Percentiles rank a stretch among this genome's conserved stretches.
phyloP scores from a whole-genome alignment of 495 filamentous ascomycete species.

The Cudoniella acicularis region DNA sequence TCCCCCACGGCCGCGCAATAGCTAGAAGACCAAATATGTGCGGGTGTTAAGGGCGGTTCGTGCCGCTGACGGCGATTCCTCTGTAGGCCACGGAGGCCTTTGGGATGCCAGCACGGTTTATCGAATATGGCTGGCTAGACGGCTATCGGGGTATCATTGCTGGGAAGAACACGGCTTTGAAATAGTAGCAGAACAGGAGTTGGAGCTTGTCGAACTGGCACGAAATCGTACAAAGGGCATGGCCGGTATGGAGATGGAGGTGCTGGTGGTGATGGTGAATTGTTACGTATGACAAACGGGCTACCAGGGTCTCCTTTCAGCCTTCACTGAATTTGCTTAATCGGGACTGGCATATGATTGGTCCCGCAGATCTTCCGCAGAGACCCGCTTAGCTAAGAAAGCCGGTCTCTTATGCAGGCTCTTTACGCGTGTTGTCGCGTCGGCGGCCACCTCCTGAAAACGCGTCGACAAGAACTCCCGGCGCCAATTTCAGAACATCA shows the following conservation, averaged over 20 bases:
- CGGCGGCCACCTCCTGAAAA: not conserved
- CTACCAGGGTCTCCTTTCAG: not conserved
- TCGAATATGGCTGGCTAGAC: conserved; percentile 13
- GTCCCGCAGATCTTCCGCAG: too few relatives aligned
- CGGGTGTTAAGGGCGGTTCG: not conserved
- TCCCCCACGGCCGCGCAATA: conserved; percentile 7
- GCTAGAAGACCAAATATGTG: not conserved
- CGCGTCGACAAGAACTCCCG: not conserved
- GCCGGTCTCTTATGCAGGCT: not conserved
- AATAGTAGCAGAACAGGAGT: not conserved
- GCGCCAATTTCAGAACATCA: not conserved
- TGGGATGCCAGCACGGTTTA: conserved; percentile 17
- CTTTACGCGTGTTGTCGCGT: not conserved
- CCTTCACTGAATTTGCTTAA: not conserved
- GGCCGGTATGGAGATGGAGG: too few relatives aligned
- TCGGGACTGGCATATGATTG: not conserved
- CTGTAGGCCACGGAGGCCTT: too few relatives aligned
- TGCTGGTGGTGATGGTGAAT: not conserved
- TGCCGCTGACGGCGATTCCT: too few relatives aligned
- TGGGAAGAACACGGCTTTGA: not conserved
- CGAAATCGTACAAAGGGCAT: not conserved
- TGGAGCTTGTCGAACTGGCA: not conserved
- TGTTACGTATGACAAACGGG: not conserved
- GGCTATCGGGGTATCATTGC: conserved; percentile 28
- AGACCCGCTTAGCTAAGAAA: not conserved